These are phyloP conservation scores for Stephanodiscus triporus DNA, from an alignment of 108 stramenopile species.

Conservation along the genomic window DNA sequence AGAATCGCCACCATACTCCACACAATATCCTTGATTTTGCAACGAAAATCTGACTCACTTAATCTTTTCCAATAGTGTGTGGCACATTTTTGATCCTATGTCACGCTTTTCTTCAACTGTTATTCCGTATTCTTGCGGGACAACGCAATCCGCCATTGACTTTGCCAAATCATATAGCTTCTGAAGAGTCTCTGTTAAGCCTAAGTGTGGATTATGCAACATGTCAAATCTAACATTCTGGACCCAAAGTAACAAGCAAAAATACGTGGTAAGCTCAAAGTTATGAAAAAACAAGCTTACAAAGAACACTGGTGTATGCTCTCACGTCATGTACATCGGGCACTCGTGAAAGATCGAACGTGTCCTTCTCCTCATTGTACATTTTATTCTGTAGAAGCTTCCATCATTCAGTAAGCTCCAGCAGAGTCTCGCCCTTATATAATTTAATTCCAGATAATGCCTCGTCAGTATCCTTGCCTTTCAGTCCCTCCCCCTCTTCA, in stretches of 20 bases:
- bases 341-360: constrained; percentile 91
- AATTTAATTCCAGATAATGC: constrained; percentile 87
- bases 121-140: constrained; percentile 98
- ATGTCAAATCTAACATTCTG: constrained; percentile 58
- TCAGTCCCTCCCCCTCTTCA: constrained; percentile 85
- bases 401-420: constrained; percentile 96
- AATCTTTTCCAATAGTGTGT: constrained; percentile 94
- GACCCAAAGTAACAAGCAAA: background rate
- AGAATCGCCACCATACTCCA: background rate
- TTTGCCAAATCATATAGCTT: constrained; percentile 91
- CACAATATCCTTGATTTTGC: constrained; percentile 1
- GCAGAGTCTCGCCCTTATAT: constrained; percentile 92
- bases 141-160: constrained; percentile 92
- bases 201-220: constrained; percentile 93
- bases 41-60: constrained; percentile 43
- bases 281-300: background rate
- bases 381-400: constrained; percentile 85
- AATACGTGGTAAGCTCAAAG: background rate
- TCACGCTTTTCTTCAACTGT: constrained; percentile 83
- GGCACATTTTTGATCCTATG: constrained; percentile 92
- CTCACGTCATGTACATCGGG: constrained; percentile 87
- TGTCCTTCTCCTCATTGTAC: constrained; percentile 82
- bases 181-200: constrained; percentile 72
- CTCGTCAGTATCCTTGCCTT: constrained; percentile 75
- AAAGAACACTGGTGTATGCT: constrained; percentile 29